Evolutionary conservation across 768 basidiomycete genomes (phyloP).

Genomic region (Chalciporus chontae): DNA sequence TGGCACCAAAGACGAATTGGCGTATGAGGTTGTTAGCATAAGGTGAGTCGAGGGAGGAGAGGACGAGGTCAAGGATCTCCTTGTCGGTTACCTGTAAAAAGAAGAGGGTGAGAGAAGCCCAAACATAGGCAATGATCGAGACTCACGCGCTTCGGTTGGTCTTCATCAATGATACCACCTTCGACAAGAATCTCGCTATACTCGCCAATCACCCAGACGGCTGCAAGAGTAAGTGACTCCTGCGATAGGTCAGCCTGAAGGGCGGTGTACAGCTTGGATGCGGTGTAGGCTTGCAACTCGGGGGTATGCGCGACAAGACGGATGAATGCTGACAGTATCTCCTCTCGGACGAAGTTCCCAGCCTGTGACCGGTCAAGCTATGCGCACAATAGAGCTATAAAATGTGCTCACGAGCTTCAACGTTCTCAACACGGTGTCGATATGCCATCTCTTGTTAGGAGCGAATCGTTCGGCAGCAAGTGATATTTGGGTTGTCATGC

Average conservation of each 20-base stretch:
- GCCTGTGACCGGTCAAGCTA: conserved; percentile 50
- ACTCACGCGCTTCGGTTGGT: conserved; percentile 65
- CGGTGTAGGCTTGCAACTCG: conserved; percentile 92
- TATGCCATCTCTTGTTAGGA: conserved; percentile 98
- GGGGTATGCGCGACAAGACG: conserved; percentile 95
- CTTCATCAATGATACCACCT: conserved; percentile 76
- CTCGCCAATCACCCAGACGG: conserved; percentile 96
- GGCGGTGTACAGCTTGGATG: conserved; percentile 85
- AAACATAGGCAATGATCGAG: not conserved
- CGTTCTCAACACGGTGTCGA: conserved; percentile 92
- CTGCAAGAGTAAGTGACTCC: conserved; percentile 89
- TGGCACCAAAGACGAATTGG: conserved; percentile 86
- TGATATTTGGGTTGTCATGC: conserved; percentile 96
- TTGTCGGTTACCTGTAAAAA: conserved; percentile 63
- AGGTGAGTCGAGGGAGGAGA: conserved; percentile 87
- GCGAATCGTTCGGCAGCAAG: conserved; percentile 95
- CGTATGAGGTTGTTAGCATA: conserved; percentile 89
- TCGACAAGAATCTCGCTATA: conserved; percentile 89
- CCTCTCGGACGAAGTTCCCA: conserved; percentile 96
- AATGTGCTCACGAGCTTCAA: conserved; percentile 71
- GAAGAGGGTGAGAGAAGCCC: not conserved
- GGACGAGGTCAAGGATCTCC: conserved; percentile 81
- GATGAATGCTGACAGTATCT: conserved; percentile 92
- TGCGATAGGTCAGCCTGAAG: conserved; percentile 92
- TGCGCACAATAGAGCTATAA: no score